Evolutionary conservation across 2,329 filamentous ascomycete genomes (phyloP), one percentile per base, ranked within the genome.

Genomic region (Penicillium sclerotiorum): DNA sequence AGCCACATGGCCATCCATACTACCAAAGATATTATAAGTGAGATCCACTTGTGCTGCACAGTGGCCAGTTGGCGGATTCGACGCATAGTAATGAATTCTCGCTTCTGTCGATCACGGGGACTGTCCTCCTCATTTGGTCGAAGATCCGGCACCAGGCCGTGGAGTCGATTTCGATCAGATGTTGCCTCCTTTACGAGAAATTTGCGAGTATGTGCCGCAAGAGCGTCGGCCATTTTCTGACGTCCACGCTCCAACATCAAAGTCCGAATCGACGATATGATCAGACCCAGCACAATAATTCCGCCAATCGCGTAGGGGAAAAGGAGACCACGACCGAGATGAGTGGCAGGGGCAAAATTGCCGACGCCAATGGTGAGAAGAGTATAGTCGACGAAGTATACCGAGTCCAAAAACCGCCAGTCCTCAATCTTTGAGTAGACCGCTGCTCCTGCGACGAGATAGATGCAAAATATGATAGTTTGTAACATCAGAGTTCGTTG

Each of bases 401-500:
- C 54, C 1, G 68, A 62, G 46, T 72, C 68, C 9, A 69, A 51
- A 44, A 61, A 72, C 7, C 53, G 46, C 69, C 69, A 72, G 15
- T 51, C 56, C 55, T 72, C 69, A n/a, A 71, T 50, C 12, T 63
- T 58, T 5, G 69, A 61, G 46, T 69, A 76, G 1, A 73, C 65
- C 1, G 69, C 63, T 5, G 73, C 61, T 35, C 73, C 72, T 6
- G 67, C 60, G 9, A 74, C 60, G 20, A 73, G 62, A 49, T 74
- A 76, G 9, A 73, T 58, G 49, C 71, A 58, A 44, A 72, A 73
- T 6, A 66, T 59, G 37, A 75, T 74, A 8, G 71, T 76, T 40
- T 76, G 73, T 18, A 76, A 53, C 73, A 76, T 76, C 38, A 76
- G 53, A 9, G 82, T 84, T 15, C 82, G 69, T 59, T 85, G 82